phyloP scores from a whole-genome alignment of 768 basidiomycete species.

The Clitopilus hobsonii region DNA sequence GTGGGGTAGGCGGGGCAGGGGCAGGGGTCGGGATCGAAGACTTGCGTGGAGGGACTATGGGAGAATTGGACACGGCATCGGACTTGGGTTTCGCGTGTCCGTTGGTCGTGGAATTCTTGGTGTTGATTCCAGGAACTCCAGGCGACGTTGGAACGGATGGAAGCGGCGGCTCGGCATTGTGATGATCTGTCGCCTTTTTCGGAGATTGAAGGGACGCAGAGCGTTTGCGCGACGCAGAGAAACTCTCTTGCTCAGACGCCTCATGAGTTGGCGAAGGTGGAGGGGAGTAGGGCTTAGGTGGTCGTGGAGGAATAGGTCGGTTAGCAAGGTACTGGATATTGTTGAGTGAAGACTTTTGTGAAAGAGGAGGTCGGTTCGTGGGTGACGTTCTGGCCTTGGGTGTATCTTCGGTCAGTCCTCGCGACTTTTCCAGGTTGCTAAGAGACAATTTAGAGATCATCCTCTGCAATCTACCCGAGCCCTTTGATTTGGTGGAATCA shows the following conservation, averaged over 20 bases:
- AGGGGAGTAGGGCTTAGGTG: slow-evolving; percentile 40
- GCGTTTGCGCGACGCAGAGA: slow-evolving; percentile 17
- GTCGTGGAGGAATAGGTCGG: slow-evolving; percentile 57
- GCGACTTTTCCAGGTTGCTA: slow-evolving; percentile 35
- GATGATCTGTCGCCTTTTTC: slow-evolving; percentile 9
- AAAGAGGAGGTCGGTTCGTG: not conserved
- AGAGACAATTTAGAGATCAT: slow-evolving; percentile 80
- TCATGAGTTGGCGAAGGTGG: slow-evolving; percentile 43
- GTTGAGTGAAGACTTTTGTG: slow-evolving; percentile 21
- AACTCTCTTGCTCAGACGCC: slow-evolving; percentile 31
- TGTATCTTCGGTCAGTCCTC: slow-evolving; percentile 14
- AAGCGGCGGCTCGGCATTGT: not conserved
- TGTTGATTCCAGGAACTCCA: not conserved
- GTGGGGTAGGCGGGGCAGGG: not conserved
- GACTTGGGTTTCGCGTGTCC: slow-evolving; percentile 1
- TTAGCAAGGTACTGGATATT: slow-evolving; percentile 51
- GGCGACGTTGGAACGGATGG: not conserved
- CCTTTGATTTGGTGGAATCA: slow-evolving; percentile 45
- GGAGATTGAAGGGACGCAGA: slow-evolving; percentile 24
- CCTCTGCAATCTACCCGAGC: slow-evolving; percentile 61
- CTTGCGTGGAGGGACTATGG: not conserved
- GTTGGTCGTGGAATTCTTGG: not conserved
- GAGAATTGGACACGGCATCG: not conserved
- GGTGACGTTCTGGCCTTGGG: not conserved
- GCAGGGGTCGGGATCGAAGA: not conserved